A percentile compares a stretch with the other conserved stretches of the same genome.
These are phyloP conservation scores for Tricholomella constricta DNA, from an alignment of 768 basidiomycete genomes.

Conservation along the genomic window DNA sequence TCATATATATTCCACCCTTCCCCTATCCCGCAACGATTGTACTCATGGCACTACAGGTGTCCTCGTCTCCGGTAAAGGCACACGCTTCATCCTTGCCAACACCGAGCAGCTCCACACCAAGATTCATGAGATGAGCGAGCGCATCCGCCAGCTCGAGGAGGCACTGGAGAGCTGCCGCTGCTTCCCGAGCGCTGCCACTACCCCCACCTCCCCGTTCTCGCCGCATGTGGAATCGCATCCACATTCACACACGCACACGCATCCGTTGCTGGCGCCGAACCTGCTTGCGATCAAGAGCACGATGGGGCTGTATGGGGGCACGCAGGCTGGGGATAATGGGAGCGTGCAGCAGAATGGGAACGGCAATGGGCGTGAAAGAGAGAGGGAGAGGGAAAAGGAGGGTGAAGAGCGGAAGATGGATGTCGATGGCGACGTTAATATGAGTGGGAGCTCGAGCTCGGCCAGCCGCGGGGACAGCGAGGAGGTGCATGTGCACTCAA, in stretches of 20 bases:
- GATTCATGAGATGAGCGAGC: slow-evolving; percentile 67
- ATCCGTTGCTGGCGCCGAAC: slow-evolving; percentile 53
- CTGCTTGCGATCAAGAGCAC: slow-evolving; percentile 59
- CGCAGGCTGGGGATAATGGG: slow-evolving; percentile 22
- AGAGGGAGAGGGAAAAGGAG: too few relatives aligned
- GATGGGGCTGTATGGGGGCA: slow-evolving; percentile 47
- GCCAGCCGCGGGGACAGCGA: neutral
- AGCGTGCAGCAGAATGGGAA: neutral
- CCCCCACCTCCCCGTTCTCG: neutral
- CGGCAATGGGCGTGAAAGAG: neutral
- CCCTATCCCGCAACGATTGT: too few relatives aligned
- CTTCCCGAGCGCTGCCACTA: neutral
- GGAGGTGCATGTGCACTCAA: neutral
- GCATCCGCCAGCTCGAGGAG: slow-evolving; percentile 63
- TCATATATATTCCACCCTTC: too few relatives aligned
- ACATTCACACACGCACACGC: slow-evolving; percentile 39
- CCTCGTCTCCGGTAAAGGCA: slow-evolving; percentile 66
- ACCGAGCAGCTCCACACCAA: slow-evolving; percentile 66
- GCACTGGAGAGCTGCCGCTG: slow-evolving; percentile 41
- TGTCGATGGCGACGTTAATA: slow-evolving; percentile 13
- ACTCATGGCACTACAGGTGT: slow-evolving; percentile 42
- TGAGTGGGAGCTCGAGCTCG: neutral
- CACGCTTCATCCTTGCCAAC: slow-evolving; percentile 67
- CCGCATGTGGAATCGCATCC: neutral
- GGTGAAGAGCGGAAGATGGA: slow-evolving; percentile 18